phyloP scores from a whole-genome alignment of 345 rosid genomes.

The Rhodamnia argentea region DNA sequence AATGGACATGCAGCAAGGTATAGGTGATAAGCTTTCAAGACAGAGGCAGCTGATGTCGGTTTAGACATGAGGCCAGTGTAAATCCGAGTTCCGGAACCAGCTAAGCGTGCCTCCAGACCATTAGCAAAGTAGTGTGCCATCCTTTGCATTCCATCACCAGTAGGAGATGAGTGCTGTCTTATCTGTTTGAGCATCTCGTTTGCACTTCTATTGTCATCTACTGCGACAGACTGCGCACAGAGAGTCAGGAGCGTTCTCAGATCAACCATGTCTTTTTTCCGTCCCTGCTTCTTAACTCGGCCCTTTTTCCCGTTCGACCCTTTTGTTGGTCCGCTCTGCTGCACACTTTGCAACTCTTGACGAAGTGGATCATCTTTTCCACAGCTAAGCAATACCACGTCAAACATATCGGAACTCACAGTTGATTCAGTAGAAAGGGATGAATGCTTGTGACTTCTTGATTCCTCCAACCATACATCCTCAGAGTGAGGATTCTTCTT shows the following conservation, averaged over 20 bases:
- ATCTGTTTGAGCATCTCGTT: slow-evolving; percentile 32
- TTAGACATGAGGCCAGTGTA: slow-evolving; percentile 14
- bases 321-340: slow-evolving; percentile 14
- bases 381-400: slow-evolving; percentile 29
- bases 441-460: slow-evolving; percentile 44
- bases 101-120: slow-evolving; percentile 38
- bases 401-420: slow-evolving; percentile 35
- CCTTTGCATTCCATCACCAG: slow-evolving; percentile 39
- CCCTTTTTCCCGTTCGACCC: slow-evolving; percentile 19
- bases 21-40: slow-evolving; percentile 41
- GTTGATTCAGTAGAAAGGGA: slow-evolving; percentile 24
- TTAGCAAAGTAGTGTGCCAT: slow-evolving; percentile 32
- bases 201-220: slow-evolving; percentile 27
- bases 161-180: slow-evolving; percentile 29
- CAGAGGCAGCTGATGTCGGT: slow-evolving; percentile 35
- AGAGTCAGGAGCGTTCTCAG: slow-evolving; percentile 36
- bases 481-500: slow-evolving; percentile 28
- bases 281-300: slow-evolving; percentile 26
- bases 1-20: slow-evolving; percentile 45
- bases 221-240: slow-evolving; percentile 52
- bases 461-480: slow-evolving; percentile 9
- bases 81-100: slow-evolving; percentile 33
- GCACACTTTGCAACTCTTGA: slow-evolving; percentile 20
- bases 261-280: slow-evolving; percentile 35
- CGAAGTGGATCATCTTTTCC: slow-evolving; percentile 19